Evolutionary conservation across 345 rosid species (phyloP).

Genomic region (Arabis alpina): DNA sequence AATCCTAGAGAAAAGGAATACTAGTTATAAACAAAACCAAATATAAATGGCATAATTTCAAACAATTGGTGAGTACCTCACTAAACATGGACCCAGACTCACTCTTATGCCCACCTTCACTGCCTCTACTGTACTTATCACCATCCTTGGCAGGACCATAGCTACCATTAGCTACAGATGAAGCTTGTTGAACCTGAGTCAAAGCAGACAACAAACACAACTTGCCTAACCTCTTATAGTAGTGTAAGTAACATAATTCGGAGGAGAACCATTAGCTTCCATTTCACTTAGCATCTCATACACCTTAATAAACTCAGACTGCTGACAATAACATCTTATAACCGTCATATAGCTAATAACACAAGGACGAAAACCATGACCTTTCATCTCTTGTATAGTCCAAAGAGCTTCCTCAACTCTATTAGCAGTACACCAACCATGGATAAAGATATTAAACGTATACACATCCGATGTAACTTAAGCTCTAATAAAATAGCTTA

Average conservation of each 20-base stretch:
- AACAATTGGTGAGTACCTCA: slow-evolving; percentile 52
- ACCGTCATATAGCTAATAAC: slow-evolving; percentile 80
- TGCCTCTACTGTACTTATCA: slow-evolving; percentile 52
- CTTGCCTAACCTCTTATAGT: slow-evolving; percentile 32
- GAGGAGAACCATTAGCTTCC: slow-evolving; percentile 62
- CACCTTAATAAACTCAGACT: slow-evolving; percentile 51
- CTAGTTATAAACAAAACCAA: neutral
- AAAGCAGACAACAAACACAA: too few relatives aligned
- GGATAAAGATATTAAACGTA: slow-evolving; percentile 80
- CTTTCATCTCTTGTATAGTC: slow-evolving; percentile 93
- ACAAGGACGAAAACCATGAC: slow-evolving; percentile 63
- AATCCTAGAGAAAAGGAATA: too few relatives aligned
- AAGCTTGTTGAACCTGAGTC: slow-evolving; percentile 56
- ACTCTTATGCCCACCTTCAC: slow-evolving; percentile 42
- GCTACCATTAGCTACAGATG: slow-evolving; percentile 43
- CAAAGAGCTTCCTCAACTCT: slow-evolving; percentile 81
- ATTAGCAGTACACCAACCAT: slow-evolving; percentile 87
- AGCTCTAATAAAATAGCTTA: slow-evolving; percentile 55
- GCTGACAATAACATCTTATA: slow-evolving; percentile 60
- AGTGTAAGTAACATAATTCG: slow-evolving; percentile 74
- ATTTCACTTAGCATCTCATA: slow-evolving; percentile 70
- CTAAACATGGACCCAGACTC: slow-evolving; percentile 49
- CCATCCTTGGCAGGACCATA: slow-evolving; percentile 56
- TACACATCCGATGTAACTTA: slow-evolving; percentile 63
- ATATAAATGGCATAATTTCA: neutral